phyloP scores from a whole-genome alignment of 371 early-diverging fungal species.

The Catenaria anguillulae region DNA sequence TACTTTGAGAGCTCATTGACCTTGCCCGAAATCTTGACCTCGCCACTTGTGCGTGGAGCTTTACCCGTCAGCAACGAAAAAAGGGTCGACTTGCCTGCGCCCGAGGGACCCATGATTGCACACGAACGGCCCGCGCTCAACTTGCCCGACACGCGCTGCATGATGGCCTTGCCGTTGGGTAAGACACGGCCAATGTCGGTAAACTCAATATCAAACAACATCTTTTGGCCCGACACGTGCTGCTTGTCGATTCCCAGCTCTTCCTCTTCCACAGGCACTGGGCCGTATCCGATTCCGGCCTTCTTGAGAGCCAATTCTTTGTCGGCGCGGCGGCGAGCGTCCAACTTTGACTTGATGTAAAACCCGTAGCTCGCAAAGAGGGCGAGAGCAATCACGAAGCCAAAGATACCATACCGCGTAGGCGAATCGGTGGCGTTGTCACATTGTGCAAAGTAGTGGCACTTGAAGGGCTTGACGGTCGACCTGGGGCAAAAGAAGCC shows the following conservation, averaged over 20 bases:
- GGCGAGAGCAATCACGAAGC: neutral
- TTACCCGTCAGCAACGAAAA: neutral
- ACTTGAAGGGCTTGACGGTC: neutral
- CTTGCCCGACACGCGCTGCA: slow-evolving; percentile 36
- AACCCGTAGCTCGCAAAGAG: neutral
- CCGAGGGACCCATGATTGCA: slow-evolving; percentile 57
- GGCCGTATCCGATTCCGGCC: neutral
- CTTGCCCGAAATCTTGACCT: slow-evolving; percentile 40
- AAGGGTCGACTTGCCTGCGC: neutral
- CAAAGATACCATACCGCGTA: slow-evolving; percentile 2
- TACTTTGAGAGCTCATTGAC: slow-evolving; percentile 37
- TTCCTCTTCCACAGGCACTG: neutral
- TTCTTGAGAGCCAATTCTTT: neutral
- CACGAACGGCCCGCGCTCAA: slow-evolving; percentile 34
- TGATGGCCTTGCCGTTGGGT: slow-evolving; percentile 34
- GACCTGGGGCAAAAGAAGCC: neutral
- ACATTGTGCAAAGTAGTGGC: neutral
- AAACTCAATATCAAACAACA: slow-evolving; percentile 35
- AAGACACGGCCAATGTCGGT: slow-evolving; percentile 32
- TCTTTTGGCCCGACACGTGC: neutral
- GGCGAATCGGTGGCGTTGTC: neutral
- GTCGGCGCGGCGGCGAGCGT: neutral
- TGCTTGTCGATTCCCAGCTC: no score
- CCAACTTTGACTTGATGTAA: neutral
- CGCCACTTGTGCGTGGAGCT: slow-evolving; percentile 28